Percentiles rank a stretch among this genome's conserved stretches.
Evolutionary conservation across 257 asterid genomes (phyloP).

Genomic region (Euphrasia confusa): DNA sequence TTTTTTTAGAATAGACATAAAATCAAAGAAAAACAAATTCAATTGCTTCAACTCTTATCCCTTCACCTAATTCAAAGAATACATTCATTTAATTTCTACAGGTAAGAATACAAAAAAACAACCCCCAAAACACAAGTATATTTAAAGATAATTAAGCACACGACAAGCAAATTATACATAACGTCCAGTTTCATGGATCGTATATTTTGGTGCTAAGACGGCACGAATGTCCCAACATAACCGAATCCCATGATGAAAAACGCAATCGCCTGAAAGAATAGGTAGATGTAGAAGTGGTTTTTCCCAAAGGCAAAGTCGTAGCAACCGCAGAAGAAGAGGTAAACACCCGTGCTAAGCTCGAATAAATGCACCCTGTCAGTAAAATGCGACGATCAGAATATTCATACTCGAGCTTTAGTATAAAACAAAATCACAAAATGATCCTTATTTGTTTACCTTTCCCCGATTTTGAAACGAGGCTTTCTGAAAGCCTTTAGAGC

Average conservation of each 20-base stretch:
- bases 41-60: conserved; percentile 44
- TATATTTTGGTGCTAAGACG: conserved; percentile 30
- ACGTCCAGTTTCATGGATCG: not conserved
- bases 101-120: conserved; percentile 16
- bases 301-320: conserved; percentile 64
- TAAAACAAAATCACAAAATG: not conserved
- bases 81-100: conserved; percentile 42
- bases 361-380: conserved; percentile 49
- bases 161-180: conserved; percentile 14
- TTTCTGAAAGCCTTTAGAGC: conserved; percentile 44
- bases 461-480: conserved; percentile 62
- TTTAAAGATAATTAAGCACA: conserved; percentile 7
- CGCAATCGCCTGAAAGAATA: conserved; percentile 59
- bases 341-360: conserved; percentile 56
- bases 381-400: not conserved
- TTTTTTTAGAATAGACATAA: conserved; percentile 30
- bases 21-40: conserved; percentile 22
- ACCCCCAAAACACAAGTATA: conserved; percentile 24
- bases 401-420: not conserved
- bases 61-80: conserved; percentile 44
- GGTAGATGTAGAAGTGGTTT: conserved; percentile 56
- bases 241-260: conserved; percentile 79
- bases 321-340: conserved; percentile 77
- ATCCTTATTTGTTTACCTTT: conserved; percentile 41
- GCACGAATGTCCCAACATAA: conserved; percentile 66